Base-by-base conservation (phyloP, 148 eudicot genomes). In the Spergularia bocconei region DNA sequence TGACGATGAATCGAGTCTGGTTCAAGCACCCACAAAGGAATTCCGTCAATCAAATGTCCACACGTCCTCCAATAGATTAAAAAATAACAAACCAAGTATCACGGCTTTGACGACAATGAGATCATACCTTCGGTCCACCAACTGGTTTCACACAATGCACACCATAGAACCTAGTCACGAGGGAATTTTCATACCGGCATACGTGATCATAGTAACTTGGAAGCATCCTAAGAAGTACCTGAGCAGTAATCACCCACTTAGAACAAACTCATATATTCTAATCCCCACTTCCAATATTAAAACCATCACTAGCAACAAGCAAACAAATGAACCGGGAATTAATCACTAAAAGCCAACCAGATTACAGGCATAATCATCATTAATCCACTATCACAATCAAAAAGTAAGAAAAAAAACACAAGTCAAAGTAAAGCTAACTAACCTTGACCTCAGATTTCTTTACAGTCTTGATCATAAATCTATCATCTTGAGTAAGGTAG, bases 361-460 rank as follows among this genome's bases (percentile, higher is more conserved):
- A 48, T 60, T 36, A 41, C 68, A 53, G n/a, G 54, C 36, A 66
- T 12, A 78, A 62, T 44, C 48, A 44, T 44, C 56, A 54, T 38
- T 19, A 44, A 61, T 33, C 9, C 21, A 60, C 64, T 48, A 33
- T 47, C 39, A 55, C 29, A 68, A 15, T 65, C 70, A 33, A 66
- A 57, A 44, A 19, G 36, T 29, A 60, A 21, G 13, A 44, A 53
- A 62, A 62, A n/a, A 69, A 41, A 20, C 75, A 75, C n/a, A 57
- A 36, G 79, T 69, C 63, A 56, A 71, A 63, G 25, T 14, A 74
- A 36, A 13, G 75, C 79, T 75, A 88, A 82, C 97, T 67, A 83
- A 95, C 99, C 98, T 92, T 95, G 90, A 89, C 96, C 88, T 95
- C 99, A 4, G 92, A 90, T 87, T 95, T 95, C 89, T 83, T 95